These are phyloP conservation scores for Xylaria sp. DNA, from an alignment of 2,329 filamentous ascomycete genomes.

Conservation along the genomic window DNA sequence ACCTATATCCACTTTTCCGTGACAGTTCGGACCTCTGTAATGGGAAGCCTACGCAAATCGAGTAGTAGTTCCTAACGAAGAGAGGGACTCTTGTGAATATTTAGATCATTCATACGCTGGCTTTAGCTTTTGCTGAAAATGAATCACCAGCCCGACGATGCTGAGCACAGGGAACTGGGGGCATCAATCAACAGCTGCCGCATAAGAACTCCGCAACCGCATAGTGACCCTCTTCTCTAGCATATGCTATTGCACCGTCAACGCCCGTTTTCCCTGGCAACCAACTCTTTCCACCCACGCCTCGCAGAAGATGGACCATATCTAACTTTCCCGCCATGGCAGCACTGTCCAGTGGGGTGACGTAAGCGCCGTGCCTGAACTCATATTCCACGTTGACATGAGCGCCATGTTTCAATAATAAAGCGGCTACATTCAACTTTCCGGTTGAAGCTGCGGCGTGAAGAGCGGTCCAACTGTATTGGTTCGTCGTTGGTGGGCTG, in stretches of 20 bases:
- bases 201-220: background rate
- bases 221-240: background rate
- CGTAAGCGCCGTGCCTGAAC: fast-evolving
- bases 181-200: background rate
- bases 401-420: background rate
- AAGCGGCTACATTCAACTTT: background rate
- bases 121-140: no score
- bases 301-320: background rate
- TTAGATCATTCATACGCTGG: no score
- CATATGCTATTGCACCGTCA: background rate
- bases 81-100: no score
- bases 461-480: background rate
- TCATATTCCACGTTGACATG: background rate
- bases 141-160: no score
- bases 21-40: no score
- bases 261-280: background rate
- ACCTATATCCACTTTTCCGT: no score
- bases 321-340: background rate
- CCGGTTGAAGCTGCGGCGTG: background rate
- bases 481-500: background rate
- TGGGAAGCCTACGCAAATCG: no score
- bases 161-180: background rate
- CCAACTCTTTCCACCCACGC: background rate
- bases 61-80: no score
- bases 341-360: background rate